Base-by-base conservation (phyloP, 2,329 filamentous ascomycete species). In the Talaromyces sp. region DNA sequence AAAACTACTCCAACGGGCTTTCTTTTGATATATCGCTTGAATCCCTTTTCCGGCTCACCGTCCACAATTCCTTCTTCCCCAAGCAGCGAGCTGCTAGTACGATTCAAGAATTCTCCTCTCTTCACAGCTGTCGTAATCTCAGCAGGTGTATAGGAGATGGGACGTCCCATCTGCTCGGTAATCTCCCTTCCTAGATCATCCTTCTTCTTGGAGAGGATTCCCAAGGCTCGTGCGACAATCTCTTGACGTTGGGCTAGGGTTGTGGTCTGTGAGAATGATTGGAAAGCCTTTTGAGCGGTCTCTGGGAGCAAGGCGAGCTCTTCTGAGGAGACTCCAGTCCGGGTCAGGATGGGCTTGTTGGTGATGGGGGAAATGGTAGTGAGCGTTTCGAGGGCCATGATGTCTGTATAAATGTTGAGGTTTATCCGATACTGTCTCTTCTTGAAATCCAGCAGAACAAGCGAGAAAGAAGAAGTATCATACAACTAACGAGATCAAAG, bases 111-210 rank as follows among this genome's bases (percentile, higher is more conserved):
- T 69, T 96, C 86, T 63, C 87, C 89, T 63, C 93, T 84, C 77
- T 89, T 89, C 63, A 95, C 83, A 7, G 92, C 92, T 15, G 93
- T 97, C 31, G 84, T 77, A 64, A 97, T 82, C 77, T 97, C 93
- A 65, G 86, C 91, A 48, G 82, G 86, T 0, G 89, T 89, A 73
- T 93, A 97, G 37, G 88, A 83, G 67, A 97, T 96, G 35, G 93
- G 93, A 19, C 93, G 83, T 41, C 93, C 93, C 92, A 97, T 97
- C 78, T 97, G 92, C 71, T 90, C 87, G 0, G 92, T 97, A 60
- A 97, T 78, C 72, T 97, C 92, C 64, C 84, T 82, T 5, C 88
- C 91, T 35, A 97, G 80, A 62, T 86, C 88, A 84, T 94, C 88
- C 73, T 91, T 83, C 70, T 85, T 86, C 52, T 85, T 82, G 15